These are phyloP conservation scores for Leccinum laetum DNA, from an alignment of 1,284 basidiomycete species.

Conservation along the genomic window DNA sequence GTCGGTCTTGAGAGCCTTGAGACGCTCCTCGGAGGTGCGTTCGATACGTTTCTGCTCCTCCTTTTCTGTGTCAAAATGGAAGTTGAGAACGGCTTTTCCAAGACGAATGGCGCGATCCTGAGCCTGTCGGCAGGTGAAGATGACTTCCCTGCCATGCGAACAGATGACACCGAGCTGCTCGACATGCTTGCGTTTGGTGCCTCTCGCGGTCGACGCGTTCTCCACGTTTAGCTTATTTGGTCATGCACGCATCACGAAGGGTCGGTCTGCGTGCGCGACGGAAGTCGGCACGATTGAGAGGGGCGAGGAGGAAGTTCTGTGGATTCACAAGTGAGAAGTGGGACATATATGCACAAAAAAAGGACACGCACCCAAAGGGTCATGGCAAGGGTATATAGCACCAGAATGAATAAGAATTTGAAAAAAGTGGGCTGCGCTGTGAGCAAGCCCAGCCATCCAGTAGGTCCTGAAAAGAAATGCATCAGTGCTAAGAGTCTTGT, in stretches of 20 bases:
- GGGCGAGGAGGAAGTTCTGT: constrained; percentile 88
- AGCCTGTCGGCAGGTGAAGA: constrained; percentile 60
- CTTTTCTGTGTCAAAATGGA: constrained; percentile 93
- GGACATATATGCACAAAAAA: not conserved
- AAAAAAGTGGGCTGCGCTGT: constrained; percentile 69
- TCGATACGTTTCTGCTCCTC: constrained; percentile 99
- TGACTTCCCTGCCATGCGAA: constrained; percentile 79
- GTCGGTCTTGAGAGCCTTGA: constrained; percentile 96
- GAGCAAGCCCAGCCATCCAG: constrained; percentile 90
- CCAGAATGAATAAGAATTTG: constrained; percentile 80
- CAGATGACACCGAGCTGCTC: constrained; percentile 92
- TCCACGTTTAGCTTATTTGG: constrained; percentile 89
- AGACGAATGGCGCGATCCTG: constrained; percentile 84
- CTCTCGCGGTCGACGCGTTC: constrained; percentile 93
- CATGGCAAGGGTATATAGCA: constrained; percentile 78
- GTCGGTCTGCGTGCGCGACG: constrained; percentile 87
- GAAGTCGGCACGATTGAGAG: constrained; percentile 92
- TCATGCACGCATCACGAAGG: constrained; percentile 89
- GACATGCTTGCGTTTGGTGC: constrained; percentile 96
- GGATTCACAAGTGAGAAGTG: constrained; percentile 1
- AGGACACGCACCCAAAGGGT: constrained; percentile 72
- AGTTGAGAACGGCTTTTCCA: constrained; percentile 83
- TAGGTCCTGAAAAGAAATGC: constrained; percentile 55
- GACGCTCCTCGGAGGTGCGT: constrained; percentile 95
- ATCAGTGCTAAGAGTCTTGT: constrained; percentile 18